phyloP scores from a whole-genome alignment of 2,329 filamentous ascomycete species.

The Colletotrichum sp. region DNA sequence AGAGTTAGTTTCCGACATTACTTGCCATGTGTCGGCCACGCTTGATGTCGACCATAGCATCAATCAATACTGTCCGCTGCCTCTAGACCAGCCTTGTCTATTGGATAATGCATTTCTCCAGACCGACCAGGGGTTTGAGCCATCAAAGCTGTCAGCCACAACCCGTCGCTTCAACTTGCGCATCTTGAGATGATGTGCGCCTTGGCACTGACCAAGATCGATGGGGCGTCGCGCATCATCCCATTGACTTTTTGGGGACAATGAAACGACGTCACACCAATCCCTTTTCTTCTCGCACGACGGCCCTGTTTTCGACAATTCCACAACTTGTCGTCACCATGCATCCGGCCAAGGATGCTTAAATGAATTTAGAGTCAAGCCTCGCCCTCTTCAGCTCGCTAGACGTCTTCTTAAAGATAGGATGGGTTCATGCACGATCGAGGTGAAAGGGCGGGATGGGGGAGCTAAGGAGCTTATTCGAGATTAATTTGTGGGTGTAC shows the following conservation, averaged over 20 bases:
- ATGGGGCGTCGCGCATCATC: neutral
- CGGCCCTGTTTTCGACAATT: neutral
- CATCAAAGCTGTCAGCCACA: neutral
- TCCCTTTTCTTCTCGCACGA: neutral
- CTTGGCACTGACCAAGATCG: neutral
- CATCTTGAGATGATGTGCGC: neutral
- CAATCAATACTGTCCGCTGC: neutral
- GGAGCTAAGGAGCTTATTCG: neutral
- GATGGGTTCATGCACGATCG: neutral
- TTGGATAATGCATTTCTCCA: neutral
- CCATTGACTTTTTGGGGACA: neutral
- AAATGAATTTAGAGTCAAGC: neutral
- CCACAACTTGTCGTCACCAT: neutral
- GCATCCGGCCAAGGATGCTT: neutral
- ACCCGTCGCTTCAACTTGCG: constrained; percentile 1
- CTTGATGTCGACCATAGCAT: neutral
- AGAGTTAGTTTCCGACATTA: neutral
- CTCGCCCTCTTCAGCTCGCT: neutral
- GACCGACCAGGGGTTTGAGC: neutral
- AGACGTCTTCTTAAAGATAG: neutral
- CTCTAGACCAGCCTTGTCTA: neutral
- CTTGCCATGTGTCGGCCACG: neutral
- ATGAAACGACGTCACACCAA: neutral
- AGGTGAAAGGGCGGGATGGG: neutral
- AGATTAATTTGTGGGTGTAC: neutral